phyloP scores from a whole-genome alignment of 495 filamentous ascomycete genomes.

The Penicillium fimorum region DNA sequence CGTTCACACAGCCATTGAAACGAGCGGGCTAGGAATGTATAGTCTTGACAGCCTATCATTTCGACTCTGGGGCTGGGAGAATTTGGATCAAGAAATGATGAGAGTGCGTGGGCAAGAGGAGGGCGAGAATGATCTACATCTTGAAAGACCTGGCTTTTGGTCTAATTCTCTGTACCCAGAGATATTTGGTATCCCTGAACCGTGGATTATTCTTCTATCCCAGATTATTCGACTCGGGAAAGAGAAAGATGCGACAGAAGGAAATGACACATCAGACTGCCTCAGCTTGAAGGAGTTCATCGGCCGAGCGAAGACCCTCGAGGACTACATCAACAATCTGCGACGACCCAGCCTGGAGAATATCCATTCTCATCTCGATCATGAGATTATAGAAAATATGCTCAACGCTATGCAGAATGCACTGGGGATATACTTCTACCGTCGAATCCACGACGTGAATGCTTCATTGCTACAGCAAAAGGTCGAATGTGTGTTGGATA shows the following conservation, averaged over 20 bases:
- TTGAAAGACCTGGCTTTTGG: slow-evolving; percentile 28
- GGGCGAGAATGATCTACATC: slow-evolving; percentile 30
- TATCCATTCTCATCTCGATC: slow-evolving; percentile 16
- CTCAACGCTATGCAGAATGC: slow-evolving; percentile 27
- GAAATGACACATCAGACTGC: neutral
- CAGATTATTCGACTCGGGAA: slow-evolving; percentile 28
- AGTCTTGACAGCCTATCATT: slow-evolving; percentile 26
- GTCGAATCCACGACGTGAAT: slow-evolving; percentile 29
- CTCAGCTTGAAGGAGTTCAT: slow-evolving; percentile 24
- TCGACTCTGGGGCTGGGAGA: slow-evolving; percentile 24
- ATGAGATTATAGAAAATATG: slow-evolving; percentile 18
- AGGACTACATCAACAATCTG: slow-evolving; percentile 23
- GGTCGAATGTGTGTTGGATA: slow-evolving; percentile 23
- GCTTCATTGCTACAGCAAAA: slow-evolving; percentile 24
- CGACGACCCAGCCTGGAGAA: slow-evolving; percentile 13
- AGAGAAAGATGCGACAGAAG: slow-evolving; percentile 25
- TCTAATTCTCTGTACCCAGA: slow-evolving; percentile 28
- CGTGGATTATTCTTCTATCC: slow-evolving; percentile 24
- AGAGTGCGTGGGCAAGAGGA: slow-evolving; percentile 21
- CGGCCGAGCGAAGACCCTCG: slow-evolving; percentile 21
- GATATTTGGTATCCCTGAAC: slow-evolving; percentile 31
- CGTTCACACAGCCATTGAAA: slow-evolving; percentile 18
- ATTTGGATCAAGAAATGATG: slow-evolving; percentile 24
- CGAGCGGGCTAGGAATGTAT: slow-evolving; percentile 17
- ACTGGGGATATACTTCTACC: slow-evolving; percentile 32